Conservation (phyloP, 2,329 filamentous ascomycete genomes). For the Ceratocystis cacaofunesta region DNA sequence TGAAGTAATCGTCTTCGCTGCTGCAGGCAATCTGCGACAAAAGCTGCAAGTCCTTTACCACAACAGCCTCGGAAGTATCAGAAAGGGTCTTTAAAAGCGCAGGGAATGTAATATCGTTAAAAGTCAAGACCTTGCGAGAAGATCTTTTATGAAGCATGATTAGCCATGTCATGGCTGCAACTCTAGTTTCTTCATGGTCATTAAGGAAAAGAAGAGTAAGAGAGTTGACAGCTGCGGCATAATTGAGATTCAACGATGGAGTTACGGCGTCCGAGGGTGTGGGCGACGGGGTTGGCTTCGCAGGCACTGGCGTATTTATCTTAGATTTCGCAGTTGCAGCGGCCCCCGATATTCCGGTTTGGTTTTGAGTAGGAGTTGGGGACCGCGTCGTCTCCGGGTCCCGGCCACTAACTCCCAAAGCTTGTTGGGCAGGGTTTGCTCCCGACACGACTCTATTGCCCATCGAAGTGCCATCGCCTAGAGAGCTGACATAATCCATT, state of each 20-base stretch:
- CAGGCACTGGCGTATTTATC: background rate
- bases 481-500: slow-evolving; percentile 85
- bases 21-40: slow-evolving; percentile 93
- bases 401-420: background rate
- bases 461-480: slow-evolving; percentile 26
- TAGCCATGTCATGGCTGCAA: slow-evolving; percentile 86
- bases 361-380: slow-evolving; percentile 12
- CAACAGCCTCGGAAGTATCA: slow-evolving; percentile 87
- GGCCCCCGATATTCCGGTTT: background rate
- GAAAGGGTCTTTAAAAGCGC: slow-evolving; percentile 91
- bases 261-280: background rate
- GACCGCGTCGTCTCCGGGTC: slow-evolving; percentile 8
- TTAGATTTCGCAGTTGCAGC: background rate
- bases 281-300: slow-evolving; percentile 21
- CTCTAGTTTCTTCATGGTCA: slow-evolving; percentile 88
- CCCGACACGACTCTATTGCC: background rate
- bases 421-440: background rate
- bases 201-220: slow-evolving; percentile 89
- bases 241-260: slow-evolving; percentile 56
- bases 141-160: slow-evolving; percentile 97
- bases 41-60: slow-evolving; percentile 83
- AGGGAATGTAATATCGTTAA: slow-evolving; percentile 94
- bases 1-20: slow-evolving; percentile 94
- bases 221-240: slow-evolving; percentile 84
- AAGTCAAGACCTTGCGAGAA: slow-evolving; percentile 79